Percentiles rank a stretch among this genome's conserved stretches.
These are phyloP conservation scores for Coleophoma crateriformis DNA, from an alignment of 2,329 filamentous ascomycete genomes.

Conservation along the genomic window DNA sequence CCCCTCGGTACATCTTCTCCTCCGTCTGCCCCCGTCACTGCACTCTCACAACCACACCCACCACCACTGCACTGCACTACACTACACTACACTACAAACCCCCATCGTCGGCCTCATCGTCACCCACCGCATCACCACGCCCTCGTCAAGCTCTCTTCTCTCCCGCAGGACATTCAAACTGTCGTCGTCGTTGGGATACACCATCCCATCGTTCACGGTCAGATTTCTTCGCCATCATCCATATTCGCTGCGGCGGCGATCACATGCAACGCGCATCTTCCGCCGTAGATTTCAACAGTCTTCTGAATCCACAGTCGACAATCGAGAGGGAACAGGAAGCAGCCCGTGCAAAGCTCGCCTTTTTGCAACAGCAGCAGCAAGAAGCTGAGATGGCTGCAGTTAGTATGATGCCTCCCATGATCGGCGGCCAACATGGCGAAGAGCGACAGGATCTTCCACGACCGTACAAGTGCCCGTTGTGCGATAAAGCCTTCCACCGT, in stretches of 20 bases:
- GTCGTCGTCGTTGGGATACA: background rate
- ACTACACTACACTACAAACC: constrained; percentile 13
- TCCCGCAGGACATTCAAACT: background rate
- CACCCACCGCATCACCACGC: background rate
- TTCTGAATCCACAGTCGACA: constrained; percentile 58
- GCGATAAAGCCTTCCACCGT: constrained; percentile 97
- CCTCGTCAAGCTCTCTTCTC: background rate
- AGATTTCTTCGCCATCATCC: constrained; percentile 11
- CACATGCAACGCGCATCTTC: constrained; percentile 73
- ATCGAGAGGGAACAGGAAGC: constrained; percentile 26
- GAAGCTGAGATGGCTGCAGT: constrained; percentile 48
- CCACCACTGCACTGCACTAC: constrained; percentile 6
- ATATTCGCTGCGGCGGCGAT: constrained; percentile 37
- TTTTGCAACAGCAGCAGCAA: constrained; percentile 25
- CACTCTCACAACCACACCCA: constrained; percentile 12
- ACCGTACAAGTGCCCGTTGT: constrained; percentile 97
- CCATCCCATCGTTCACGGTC: background rate
- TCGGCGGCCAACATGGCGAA: constrained; percentile 25
- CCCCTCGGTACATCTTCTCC: constrained; percentile 18
- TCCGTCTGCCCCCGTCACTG: constrained; percentile 13
- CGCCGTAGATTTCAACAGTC: constrained; percentile 69
- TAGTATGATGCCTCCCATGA: constrained; percentile 25
- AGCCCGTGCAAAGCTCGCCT: constrained; percentile 23
- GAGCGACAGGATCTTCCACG: constrained; percentile 69
- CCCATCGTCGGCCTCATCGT: constrained; percentile 1